Percentiles rank a stretch among this genome's conserved stretches.
Conservation (phyloP, 2,329 filamentous ascomycete genomes). For the Penicillium sp. region DNA sequence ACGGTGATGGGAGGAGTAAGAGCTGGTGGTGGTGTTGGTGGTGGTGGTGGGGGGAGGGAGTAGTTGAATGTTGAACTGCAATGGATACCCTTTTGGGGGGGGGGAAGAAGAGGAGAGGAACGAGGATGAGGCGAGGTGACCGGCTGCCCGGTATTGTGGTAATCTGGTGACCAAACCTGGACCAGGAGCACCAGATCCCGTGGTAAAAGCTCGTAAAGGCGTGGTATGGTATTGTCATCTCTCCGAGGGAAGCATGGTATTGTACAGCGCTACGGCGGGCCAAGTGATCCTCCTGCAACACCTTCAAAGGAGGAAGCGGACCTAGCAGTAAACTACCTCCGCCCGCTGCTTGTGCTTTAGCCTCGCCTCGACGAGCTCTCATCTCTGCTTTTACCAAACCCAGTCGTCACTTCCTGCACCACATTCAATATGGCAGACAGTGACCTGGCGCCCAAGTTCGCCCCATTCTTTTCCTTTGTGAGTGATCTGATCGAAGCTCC, state of each 20-base stretch:
- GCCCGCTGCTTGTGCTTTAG: slow-evolving; percentile 6
- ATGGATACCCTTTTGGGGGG: slow-evolving; percentile 24
- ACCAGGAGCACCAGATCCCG: background rate
- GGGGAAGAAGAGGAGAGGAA: slow-evolving; percentile 25
- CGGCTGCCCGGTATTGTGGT: slow-evolving; percentile 23
- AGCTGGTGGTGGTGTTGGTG: slow-evolving; percentile 13
- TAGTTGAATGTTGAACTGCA: slow-evolving; percentile 26
- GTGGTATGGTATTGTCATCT: slow-evolving; percentile 22
- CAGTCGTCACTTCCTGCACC: background rate
- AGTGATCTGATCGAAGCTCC: slow-evolving; percentile 32
- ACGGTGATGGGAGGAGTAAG: slow-evolving; percentile 3
- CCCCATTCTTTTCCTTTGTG: slow-evolving; percentile 70
- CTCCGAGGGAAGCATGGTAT: slow-evolving; percentile 13
- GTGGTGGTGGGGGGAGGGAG: slow-evolving; percentile 15
- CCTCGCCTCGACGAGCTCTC: slow-evolving; percentile 9
- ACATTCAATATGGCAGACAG: slow-evolving; percentile 47
- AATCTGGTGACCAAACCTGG: slow-evolving; percentile 14
- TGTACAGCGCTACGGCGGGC: slow-evolving; percentile 22
- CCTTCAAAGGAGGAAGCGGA: slow-evolving; percentile 12
- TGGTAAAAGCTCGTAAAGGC: background rate
- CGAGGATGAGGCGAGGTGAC: slow-evolving; percentile 22
- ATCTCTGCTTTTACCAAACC: background rate
- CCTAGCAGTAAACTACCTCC: slow-evolving; percentile 4
- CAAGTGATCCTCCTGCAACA: slow-evolving; percentile 26
- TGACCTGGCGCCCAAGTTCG: slow-evolving; percentile 62